Evolutionary conservation across 1,139 yeast species (phyloP), one percentile per base, ranked within the genome.

Genomic region (Yamadazyma spencermartinsiae): DNA sequence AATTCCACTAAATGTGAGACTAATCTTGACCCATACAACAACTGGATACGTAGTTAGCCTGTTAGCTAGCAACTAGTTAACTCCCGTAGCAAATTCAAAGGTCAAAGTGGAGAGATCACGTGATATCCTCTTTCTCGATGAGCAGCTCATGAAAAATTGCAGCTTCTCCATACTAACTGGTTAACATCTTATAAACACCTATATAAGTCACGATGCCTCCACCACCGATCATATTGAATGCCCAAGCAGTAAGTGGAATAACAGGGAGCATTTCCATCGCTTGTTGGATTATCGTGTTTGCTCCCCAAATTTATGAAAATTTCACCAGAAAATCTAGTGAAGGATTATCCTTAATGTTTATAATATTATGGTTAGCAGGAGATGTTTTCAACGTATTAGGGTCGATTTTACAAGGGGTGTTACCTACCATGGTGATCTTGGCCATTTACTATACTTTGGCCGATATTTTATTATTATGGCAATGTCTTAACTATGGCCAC

Each of bases 231-330:
- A 72, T 76, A 26, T 65, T 86, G 41, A 86, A 82, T 51, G 81
- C 88, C n/a, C 80, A 80, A 50, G 86, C 87, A 9, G 79, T 88
- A 28, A 84, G 94, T 56, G 96, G 95, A 4, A 85, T 88, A 44
- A 79, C 92, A 16, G 96, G 96, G 52, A 85, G 95, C 17, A 87
- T 92, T 34, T 90, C 98, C 13, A 77, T 92, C 32, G 96, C 97
- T 14, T 92, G 98, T 60, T 92, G 98, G 98, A 85, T 92, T 46
- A 89, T 92, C 38, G 98, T 92, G 17, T 92, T 92, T 69, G 95
- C 96, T 29, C 98, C 98, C 12, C 98, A 92, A 58, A 84, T 92
- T 33, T 90, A 88, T 60, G 97, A 92, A 58, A 90, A 90, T 39
- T 89, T 86, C 58, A 74, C 76, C 44, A 71, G 97, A 55, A 82